Evolutionary conservation across 2,329 filamentous ascomycete genomes (phyloP).

Genomic region (Bretziella fagacearum): DNA sequence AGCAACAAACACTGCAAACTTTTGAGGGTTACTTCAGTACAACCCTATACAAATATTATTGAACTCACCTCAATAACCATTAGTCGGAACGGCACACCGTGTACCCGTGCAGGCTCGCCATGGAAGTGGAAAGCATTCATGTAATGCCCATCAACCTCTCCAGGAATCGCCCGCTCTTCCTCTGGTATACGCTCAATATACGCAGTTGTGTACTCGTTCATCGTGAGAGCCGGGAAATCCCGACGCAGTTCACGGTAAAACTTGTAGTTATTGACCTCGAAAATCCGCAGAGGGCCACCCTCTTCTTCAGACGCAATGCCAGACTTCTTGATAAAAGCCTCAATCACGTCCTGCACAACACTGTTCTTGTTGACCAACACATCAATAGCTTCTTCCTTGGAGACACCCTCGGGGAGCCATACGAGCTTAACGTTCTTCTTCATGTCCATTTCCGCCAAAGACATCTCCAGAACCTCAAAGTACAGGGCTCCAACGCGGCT

Average conservation of each 20-base stretch:
- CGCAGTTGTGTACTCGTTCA: constrained; percentile 72
- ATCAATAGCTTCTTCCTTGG: constrained; percentile 75
- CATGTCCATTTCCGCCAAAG: constrained; percentile 77
- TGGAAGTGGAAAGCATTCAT: constrained; percentile 88
- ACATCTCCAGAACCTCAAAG: constrained; percentile 90
- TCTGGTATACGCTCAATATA: constrained; percentile 69
- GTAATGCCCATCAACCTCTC: constrained; percentile 33
- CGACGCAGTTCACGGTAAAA: constrained; percentile 61
- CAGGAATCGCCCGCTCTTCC: constrained; percentile 40
- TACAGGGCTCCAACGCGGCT: constrained; percentile 55
- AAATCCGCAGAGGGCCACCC: constrained; percentile 57
- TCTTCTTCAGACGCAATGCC: constrained; percentile 57
- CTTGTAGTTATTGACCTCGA: constrained; percentile 67
- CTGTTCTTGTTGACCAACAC: constrained; percentile 79
- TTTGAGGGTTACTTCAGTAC: background rate
- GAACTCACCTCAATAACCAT: constrained; percentile 56
- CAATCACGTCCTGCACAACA: constrained; percentile 59
- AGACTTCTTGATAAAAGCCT: constrained; percentile 62
- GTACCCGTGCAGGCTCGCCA: constrained; percentile 64
- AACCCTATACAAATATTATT: background rate
- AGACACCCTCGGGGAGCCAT: constrained; percentile 76
- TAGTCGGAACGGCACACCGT: constrained; percentile 86
- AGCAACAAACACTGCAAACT: constrained; percentile 4
- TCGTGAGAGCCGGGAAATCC: constrained; percentile 56
- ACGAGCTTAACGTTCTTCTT: constrained; percentile 74